A percentile compares a stretch with the other conserved stretches of the same genome.
phyloP scores from a whole-genome alignment of 75 land plant genomes.

The Pinus albicaulis region DNA sequence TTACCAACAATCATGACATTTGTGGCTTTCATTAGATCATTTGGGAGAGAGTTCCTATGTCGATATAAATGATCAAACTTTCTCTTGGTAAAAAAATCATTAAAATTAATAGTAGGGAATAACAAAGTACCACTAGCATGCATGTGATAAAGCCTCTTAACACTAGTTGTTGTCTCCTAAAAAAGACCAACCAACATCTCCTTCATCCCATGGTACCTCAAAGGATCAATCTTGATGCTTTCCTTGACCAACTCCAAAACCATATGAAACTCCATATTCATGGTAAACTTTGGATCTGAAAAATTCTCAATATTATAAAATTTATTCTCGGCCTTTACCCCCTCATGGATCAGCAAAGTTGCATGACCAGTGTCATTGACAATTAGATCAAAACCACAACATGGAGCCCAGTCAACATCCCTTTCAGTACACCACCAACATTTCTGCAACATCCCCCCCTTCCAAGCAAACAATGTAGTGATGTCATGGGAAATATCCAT shows the following conservation, averaged over 20 bases:
- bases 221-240: conserved; percentile 59
- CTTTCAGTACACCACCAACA: conserved; percentile 99
- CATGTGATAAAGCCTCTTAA: conserved; percentile 90
- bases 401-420: conserved; percentile 84
- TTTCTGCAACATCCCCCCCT: conserved; percentile 86
- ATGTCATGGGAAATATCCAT: conserved; percentile 34
- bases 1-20: conserved; percentile 81
- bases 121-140: conserved; percentile 61
- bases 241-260: conserved; percentile 47
- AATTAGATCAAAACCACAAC: conserved; percentile 85
- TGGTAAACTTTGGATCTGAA: conserved; percentile 74
- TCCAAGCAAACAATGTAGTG: conserved; percentile 90
- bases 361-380: conserved; percentile 86
- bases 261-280: conserved; percentile 86
- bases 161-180: conserved; percentile 87
- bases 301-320: conserved; percentile 39
- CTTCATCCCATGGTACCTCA: conserved; percentile 75
- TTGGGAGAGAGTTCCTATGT: conserved; percentile 77
- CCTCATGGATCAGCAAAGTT: conserved; percentile 75
- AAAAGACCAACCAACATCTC: conserved; percentile 78
- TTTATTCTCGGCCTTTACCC: conserved; percentile 40
- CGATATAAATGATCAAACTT: conserved; percentile 87
- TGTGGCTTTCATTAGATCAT: conserved; percentile 80
- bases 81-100: conserved; percentile 95
- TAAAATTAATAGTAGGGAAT: conserved; percentile 88